Evolutionary conservation across 2,329 filamentous ascomycete genomes (phyloP), one percentile per base, ranked within the genome.

Genomic region (Juglanconis oblonga): DNA sequence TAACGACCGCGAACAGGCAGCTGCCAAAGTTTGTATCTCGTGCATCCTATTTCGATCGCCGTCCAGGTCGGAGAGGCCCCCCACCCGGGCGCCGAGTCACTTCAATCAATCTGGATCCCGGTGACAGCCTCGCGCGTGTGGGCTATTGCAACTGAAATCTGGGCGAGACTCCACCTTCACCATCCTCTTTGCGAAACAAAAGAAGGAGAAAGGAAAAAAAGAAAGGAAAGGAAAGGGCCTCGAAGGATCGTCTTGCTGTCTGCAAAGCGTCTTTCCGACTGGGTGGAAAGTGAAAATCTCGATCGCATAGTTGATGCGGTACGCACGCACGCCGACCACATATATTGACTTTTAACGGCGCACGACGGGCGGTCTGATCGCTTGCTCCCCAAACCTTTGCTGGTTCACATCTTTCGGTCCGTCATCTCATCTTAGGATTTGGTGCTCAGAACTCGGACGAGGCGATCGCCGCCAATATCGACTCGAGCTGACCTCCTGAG

Each of bases 321-420:
- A 40, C 38, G 38, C 38, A 40, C 38, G 29, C 11, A 33, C 51
- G 51, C 51, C 51, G 13, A 44, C 24, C 17, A 14, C 24, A 42
- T 31, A 53, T 31, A 32, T 53, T 44, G 51, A 32, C 51, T 53
- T 53, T 42, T n/a, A n/a, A n/a, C n/a, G n/a, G n/a, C n/a, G n/a
- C 17, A 29, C 24, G 17, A 35, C n/a, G 6, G 31, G 38, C 35
- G 51, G 38, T 44, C 51, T 44, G 51, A 53, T 53, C 51, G 7
- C n/a, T n/a, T 8, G 10, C 35, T 40, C 38, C 38, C 29, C 35
- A 33, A 53, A 44, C 51, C 17, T 42, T 45, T 36, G 29, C 14
- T 47, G 31, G 40, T 36, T 55, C 52, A 55, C 42, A 47, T 10
- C 31, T 7, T 45, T 40, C 32, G 31, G 52, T 17, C 42, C 47